Base-by-base conservation (phyloP, 257 asterid species). In the Eucommia ulmoides region DNA sequence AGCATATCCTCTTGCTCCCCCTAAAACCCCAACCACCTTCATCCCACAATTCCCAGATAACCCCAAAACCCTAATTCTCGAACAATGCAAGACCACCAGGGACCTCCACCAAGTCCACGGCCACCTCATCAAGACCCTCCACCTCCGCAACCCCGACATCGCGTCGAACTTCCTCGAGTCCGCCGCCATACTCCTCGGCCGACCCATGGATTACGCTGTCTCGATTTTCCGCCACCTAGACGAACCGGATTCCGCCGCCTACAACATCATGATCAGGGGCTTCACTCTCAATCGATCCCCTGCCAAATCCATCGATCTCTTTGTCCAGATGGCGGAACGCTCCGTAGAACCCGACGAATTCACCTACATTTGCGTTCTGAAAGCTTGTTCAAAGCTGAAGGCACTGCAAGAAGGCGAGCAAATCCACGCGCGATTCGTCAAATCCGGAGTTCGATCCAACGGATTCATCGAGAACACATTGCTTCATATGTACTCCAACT, bases 71-170 rank as follows among this genome's bases (percentile, higher is more conserved):
- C 54, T 75, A 1, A 75, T 75, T 61, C 83, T 75, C 38, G 42
- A 71, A 57, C 64, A 57, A 59, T 75, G 83, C 83, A 75, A 63
- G 60, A 68, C 63, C 24, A 45, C 33, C 52, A 65, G 50, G 50
- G 71, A 66, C 56, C 80, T 73, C 64, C 63, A 67, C 38, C 83
- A 76, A 66, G 58, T 76, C 22, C 83, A 72, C 22, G 83, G 73
- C 51, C 69, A 64, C 64, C 64, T 76, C 26, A 48, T 76, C 68
- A 69, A 66, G 54, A 76, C 77, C 60, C 68, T 70, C 48, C 56
- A 57, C 61, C 60, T 69, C 63, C 72, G 66, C 58, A 62, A 55
- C 63, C 75, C 74, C 15, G 22, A 65, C 14, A 63, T 51, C 41
- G 70, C 72, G 33, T 72, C 69, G 67, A 68, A 76, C 16, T 69